Evolutionary conservation across 495 filamentous ascomycete species (phyloP), one percentile per base, ranked within the genome.

Genomic region (Trichocladium antarcticum): DNA sequence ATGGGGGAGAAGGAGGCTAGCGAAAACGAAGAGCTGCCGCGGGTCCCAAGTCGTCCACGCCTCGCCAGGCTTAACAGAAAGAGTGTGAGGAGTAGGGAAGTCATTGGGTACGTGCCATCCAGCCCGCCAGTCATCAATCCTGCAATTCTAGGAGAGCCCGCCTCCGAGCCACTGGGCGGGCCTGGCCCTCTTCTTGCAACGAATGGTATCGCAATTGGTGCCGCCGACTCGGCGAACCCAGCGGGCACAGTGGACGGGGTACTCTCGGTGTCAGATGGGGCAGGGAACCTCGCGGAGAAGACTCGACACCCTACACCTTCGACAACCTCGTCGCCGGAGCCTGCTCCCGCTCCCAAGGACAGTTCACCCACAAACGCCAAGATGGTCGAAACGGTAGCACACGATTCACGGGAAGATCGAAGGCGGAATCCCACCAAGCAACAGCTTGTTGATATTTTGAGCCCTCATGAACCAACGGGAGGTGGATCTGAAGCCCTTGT

Each of bases 81-180:
- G 50, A 59, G 62, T 46, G 55, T 71, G 42, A 67, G 60, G 41
- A 74, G 71, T 47, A 67, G 53, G 35, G 71, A 74, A 31, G 45
- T 74, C 9, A 65, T 74, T 29, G 69, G 71, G 6, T 62, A 62
- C 39, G 27, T 68, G 22, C 59, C 60, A 9, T 51, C 55, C 19
- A 61, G 56, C 32, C 48, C 58, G 5, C 58, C 56, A 5, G 40
- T 54, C 14, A 27, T 20, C 14, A 38, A 16, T 20, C 10, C 34
- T 12, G 14, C 27, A 17, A 41, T 14, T 24, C 5, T 19, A 8
- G 17, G 22, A 10, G 19, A 17, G 24, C 21, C 35, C 5, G 5
- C 14, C 10, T 1, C 32, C 7, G 5, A 7, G 11, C 7, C n/a
- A 22, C 3, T 10, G 5, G 4, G 3, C 8, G 24, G 8, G 4